phyloP scores from a whole-genome alignment of 768 basidiomycete species.

The Kondoa malvinella region DNA sequence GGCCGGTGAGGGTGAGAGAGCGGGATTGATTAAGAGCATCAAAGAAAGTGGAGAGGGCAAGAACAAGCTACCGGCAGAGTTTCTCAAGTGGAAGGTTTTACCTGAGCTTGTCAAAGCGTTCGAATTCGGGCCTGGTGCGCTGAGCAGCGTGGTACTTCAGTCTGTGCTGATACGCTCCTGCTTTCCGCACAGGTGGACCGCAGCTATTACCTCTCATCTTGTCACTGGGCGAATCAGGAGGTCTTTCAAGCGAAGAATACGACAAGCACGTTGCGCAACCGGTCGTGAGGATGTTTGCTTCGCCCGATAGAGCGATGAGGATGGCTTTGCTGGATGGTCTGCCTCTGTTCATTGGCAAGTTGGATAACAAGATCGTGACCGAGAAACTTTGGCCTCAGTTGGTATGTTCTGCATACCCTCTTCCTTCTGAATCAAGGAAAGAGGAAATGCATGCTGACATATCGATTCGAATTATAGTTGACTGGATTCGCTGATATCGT shows the following conservation, averaged over 20 bases:
- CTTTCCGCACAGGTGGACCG: slow-evolving; percentile 37
- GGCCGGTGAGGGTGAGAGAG: slow-evolving; percentile 51
- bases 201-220: slow-evolving; percentile 73
- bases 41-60: slow-evolving; percentile 54
- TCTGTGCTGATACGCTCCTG: slow-evolving; percentile 30
- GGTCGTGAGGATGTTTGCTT: slow-evolving; percentile 65
- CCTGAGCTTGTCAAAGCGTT: slow-evolving; percentile 65
- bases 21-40: slow-evolving; percentile 38
- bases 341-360: slow-evolving; percentile 61
- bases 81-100: slow-evolving; percentile 65
- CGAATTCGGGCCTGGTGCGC: slow-evolving; percentile 47
- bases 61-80: slow-evolving; percentile 55
- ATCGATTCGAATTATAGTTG: slow-evolving; percentile 42
- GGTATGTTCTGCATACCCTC: slow-evolving; percentile 38
- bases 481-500: slow-evolving; percentile 91
- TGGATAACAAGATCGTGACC: slow-evolving; percentile 66
- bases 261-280: slow-evolving; percentile 51
- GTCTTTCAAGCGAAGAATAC: slow-evolving; percentile 39
- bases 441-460: not conserved
- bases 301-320: slow-evolving; percentile 77
- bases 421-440: not conserved
- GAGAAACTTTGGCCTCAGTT: slow-evolving; percentile 88
- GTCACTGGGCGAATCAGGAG: slow-evolving; percentile 55
- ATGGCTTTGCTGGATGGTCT: slow-evolving; percentile 85
- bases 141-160: slow-evolving; percentile 21